phyloP scores from a whole-genome alignment of 2,329 filamentous ascomycete genomes.

The Scedosporium aurantiacum region DNA sequence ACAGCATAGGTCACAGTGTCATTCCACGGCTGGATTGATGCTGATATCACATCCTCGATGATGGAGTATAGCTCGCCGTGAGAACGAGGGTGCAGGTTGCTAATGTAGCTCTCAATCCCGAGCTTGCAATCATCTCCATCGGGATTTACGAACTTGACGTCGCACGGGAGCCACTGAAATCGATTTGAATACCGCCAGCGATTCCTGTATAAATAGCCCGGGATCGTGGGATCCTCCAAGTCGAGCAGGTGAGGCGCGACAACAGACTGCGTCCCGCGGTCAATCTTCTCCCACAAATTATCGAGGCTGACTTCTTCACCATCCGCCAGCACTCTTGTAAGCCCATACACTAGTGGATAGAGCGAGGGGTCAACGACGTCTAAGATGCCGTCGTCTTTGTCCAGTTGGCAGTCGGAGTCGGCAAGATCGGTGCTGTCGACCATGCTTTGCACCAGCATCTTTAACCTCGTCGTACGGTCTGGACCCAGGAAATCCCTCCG shows the following conservation, averaged over 20 bases:
- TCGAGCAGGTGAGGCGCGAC: neutral
- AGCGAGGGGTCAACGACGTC: constrained; percentile 4
- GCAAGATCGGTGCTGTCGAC: neutral
- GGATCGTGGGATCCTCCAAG: too few relatives aligned
- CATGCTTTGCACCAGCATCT: neutral
- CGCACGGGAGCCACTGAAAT: constrained; percentile 13
- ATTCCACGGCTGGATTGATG: constrained; percentile 8
- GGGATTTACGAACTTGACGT: neutral
- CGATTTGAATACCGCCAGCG: constrained; percentile 4
- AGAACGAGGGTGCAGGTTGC: constrained; percentile 10
- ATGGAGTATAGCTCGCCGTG: constrained; percentile 9
- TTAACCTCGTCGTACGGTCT: neutral
- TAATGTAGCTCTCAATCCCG: constrained; percentile 10
- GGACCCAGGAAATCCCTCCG: neutral
- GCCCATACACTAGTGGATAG: neutral
- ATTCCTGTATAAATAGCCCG: too few relatives aligned
- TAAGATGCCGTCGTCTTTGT: neutral
- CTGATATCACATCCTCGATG: constrained; percentile 9
- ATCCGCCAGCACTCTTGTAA: neutral
- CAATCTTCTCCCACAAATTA: neutral
- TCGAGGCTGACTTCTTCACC: neutral
- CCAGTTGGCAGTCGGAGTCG: neutral
- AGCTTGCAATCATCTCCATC: constrained; percentile 6
- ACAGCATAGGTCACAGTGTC: neutral
- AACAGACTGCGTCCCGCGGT: neutral